Conservation (phyloP, 176 grass and related monocot species). For the Avena insularis region DNA sequence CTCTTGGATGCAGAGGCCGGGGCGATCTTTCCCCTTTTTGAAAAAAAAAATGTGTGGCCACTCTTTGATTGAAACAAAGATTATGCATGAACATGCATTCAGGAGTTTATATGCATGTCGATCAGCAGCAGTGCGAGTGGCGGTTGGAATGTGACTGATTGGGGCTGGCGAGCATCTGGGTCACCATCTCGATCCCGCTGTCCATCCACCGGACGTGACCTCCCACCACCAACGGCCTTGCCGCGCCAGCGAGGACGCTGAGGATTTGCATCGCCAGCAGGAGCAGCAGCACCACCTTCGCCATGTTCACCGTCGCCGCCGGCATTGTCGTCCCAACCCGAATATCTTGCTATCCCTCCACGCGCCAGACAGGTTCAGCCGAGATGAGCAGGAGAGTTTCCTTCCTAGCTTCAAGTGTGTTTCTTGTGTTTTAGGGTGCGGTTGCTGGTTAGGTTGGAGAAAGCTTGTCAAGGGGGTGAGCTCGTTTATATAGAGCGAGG, state of each 20-base stretch:
- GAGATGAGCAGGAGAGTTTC: neutral
- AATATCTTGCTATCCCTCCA: neutral
- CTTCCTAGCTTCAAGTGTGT: neutral
- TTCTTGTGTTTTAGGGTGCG: neutral
- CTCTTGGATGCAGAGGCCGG: too few species aligned
- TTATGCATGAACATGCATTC: neutral
- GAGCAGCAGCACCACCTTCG: constrained; percentile 14
- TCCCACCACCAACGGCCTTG: neutral
- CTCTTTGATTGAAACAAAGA: neutral
- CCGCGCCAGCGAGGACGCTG: constrained; percentile 20
- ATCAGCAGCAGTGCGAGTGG: constrained; percentile 25
- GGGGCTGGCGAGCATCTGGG: constrained; percentile 18
- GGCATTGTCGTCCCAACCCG: neutral
- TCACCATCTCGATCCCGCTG: constrained; percentile 27
- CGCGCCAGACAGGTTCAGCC: neutral
- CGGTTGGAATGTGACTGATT: neutral
- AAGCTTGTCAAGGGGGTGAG: neutral
- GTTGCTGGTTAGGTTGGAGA: neutral
- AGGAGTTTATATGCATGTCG: neutral
- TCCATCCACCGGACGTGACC: neutral
- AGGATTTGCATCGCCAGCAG: constrained; percentile 18
- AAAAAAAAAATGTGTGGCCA: neutral
- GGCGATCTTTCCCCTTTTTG: too few species aligned
- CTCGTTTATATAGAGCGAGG: constrained; percentile 23
- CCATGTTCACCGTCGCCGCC: neutral